phyloP scores from a whole-genome alignment of 2,329 filamentous ascomycete species.

The Eutypella sp. region DNA sequence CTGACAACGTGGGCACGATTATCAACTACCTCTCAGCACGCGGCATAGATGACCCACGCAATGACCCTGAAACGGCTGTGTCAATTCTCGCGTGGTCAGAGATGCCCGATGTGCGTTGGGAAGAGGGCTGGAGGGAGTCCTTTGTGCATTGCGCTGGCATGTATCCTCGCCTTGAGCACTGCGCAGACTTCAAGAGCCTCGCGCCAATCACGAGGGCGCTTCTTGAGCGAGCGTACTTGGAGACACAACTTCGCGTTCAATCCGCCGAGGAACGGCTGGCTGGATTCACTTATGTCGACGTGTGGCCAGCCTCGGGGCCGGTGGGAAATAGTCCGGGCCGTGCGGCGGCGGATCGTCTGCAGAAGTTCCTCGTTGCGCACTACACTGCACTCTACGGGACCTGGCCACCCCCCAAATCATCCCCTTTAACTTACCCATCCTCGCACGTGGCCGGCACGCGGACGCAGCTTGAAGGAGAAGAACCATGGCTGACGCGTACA shows the following conservation, averaged over 20 bases:
- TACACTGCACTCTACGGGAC: constrained; percentile 52
- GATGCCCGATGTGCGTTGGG: constrained; percentile 55
- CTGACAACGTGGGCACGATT: constrained; percentile 54
- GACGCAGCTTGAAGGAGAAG: constrained; percentile 33
- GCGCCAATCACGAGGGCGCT: constrained; percentile 59
- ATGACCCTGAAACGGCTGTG: constrained; percentile 54
- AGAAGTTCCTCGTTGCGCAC: constrained; percentile 54
- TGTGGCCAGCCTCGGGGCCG: constrained; percentile 47
- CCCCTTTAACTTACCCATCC: too few relatives aligned
- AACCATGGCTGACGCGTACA: constrained; percentile 57
- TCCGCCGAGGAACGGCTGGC: constrained; percentile 57
- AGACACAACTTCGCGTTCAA: constrained; percentile 58
- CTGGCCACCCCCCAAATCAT: constrained; percentile 63
- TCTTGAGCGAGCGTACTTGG: constrained; percentile 56
- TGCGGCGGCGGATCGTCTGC: constrained; percentile 54
- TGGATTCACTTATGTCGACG: constrained; percentile 55
- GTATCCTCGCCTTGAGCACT: constrained; percentile 47
- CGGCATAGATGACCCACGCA: constrained; percentile 60
- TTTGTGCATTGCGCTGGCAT: constrained; percentile 65
- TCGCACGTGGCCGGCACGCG: constrained; percentile 11
- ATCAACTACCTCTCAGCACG: constrained; percentile 55
- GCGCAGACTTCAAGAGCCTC: constrained; percentile 52
- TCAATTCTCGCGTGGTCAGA: constrained; percentile 63
- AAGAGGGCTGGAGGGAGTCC: constrained; percentile 62
- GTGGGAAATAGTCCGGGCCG: constrained; percentile 35